A percentile compares a stretch with the other conserved stretches of the same genome.
phyloP scores from a whole-genome alignment of 345 rosid genomes.

The Dovyalis caffra region DNA sequence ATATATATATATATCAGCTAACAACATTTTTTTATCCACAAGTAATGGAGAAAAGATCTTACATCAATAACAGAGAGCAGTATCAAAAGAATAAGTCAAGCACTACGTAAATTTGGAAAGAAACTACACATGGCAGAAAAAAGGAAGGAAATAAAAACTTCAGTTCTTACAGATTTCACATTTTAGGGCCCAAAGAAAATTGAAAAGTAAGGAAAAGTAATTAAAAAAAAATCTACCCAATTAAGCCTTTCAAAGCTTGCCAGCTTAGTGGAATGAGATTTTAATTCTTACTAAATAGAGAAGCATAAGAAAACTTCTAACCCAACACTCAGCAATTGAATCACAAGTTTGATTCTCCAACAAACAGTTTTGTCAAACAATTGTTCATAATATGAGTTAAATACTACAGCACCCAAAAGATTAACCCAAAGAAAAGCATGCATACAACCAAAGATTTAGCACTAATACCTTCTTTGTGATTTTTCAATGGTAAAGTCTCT shows the following conservation, averaged over 20 bases:
- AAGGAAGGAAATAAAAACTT: too few species aligned
- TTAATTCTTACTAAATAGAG: background rate
- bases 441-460: too few species aligned
- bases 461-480: constrained; percentile 33
- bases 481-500: constrained; percentile 20
- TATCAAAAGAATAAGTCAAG: too few species aligned
- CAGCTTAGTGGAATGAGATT: background rate
- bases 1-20: background rate
- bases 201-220: background rate
- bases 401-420: too few species aligned
- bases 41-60: background rate
- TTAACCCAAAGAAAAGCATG: too few species aligned
- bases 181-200: background rate
- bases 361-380: too few species aligned
- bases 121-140: too few species aligned
- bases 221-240: too few species aligned
- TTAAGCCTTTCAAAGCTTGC: background rate
- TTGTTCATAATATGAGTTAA: too few species aligned
- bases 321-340: background rate
- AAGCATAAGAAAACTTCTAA: background rate
- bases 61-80: background rate
- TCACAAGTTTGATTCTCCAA: too few species aligned
- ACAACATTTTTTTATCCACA: background rate
- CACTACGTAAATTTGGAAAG: too few species aligned
- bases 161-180: too few species aligned